A percentile compares a stretch with the other conserved stretches of the same genome.
Conservation (phyloP, 495 filamentous ascomycete species). For the Daldinia decipiens region DNA sequence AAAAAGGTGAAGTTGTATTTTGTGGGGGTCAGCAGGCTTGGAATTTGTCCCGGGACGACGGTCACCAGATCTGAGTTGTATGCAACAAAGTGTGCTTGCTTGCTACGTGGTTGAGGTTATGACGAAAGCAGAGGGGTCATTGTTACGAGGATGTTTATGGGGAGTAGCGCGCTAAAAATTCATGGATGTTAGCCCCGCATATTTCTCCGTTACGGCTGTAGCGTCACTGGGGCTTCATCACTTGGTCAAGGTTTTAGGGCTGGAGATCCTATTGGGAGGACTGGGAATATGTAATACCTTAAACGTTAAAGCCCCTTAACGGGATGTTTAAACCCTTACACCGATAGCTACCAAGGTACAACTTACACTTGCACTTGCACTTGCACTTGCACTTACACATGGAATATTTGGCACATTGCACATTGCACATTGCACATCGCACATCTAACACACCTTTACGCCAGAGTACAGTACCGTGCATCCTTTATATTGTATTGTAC, state of each 20-base stretch:
- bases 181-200: conserved; percentile 12
- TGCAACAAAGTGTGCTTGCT: conserved; percentile 16
- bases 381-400: too few relatives aligned
- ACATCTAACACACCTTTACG: background rate
- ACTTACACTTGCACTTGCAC: too few relatives aligned
- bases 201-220: conserved; percentile 9
- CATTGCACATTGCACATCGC: background rate
- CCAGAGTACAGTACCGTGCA: background rate
- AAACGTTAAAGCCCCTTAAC: conserved; percentile 12
- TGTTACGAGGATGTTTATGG: conserved; percentile 25
- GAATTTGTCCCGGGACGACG: conserved; percentile 33
- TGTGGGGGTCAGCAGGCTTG: conserved; percentile 32
- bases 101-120: conserved; percentile 37
- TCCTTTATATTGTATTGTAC: background rate
- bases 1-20: conserved; percentile 17
- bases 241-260: conserved; percentile 28
- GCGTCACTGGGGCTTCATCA: conserved; percentile 40
- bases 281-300: conserved; percentile 1
- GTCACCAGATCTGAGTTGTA: conserved; percentile 42
- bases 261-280: conserved; percentile 7
- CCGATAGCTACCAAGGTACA: conserved; percentile 20
- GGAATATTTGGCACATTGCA: too few relatives aligned
- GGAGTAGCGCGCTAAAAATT: conserved; percentile 13
- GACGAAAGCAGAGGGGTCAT: conserved; percentile 30
- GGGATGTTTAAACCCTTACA: conserved; percentile 22